Evolutionary conservation across 2,329 filamentous ascomycete species (phyloP), one percentile per base, ranked within the genome.

Genomic region (Metarhizium robertsii): DNA sequence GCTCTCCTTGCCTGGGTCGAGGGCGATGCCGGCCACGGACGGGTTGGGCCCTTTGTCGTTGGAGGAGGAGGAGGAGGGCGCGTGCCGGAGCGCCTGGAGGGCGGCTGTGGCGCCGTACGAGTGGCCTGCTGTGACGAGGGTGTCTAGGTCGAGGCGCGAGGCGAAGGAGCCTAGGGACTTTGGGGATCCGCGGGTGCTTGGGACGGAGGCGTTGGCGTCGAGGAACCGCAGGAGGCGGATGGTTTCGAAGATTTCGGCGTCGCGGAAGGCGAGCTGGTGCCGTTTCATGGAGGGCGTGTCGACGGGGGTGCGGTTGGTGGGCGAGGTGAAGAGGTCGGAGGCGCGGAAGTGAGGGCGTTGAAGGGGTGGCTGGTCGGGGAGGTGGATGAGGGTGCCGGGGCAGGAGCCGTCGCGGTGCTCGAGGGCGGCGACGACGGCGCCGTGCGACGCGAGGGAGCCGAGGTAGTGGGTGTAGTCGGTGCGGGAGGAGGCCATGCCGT

Each of bases 61-160:
- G 5, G 36, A 10, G 11, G 7, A 6, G 11, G 38, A 5, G 72
- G 7, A 72, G 4, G 58, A 59, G 43, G 64, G 60, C 29, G 63
- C 77, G 40, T 70, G 72, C 53, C 78, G 78, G n/a, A 86, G 71
- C 3, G 80, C 77, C 57, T 84, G 81, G 20, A 87, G 71, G 0
- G 81, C 83, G 2, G 80, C 76, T 0, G 85, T 87, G 2, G 83
- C 84, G 51, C 85, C 85, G 68, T 84, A 86, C 0, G 81, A 85
- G 64, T 87, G 84, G 0, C 84, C 84, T 3, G 73, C 79, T 8
- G 87, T 73, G 49, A 81, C 75, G 60, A 85, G 74, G 40, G 77
- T 73, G 34, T 75, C 69, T 29, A 73, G 60, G 64, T 85, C 76
- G 6, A 88, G 74, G 10, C 81, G 75, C 55, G 70, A 68, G 40